These are phyloP conservation scores for Handroanthus guayacan DNA, from an alignment of 257 asterid species.

Conservation along the genomic window DNA sequence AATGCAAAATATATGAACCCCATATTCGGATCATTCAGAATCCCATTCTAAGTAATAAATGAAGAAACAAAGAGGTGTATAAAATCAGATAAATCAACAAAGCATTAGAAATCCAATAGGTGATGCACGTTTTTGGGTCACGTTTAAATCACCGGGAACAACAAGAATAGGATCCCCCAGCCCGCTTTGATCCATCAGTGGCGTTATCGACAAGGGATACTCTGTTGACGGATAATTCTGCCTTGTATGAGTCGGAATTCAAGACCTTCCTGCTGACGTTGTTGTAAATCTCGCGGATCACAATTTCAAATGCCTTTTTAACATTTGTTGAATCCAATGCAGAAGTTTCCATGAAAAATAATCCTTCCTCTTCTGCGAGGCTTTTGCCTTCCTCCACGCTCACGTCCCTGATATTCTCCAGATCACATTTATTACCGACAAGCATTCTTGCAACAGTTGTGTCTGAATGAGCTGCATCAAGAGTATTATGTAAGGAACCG, in stretches of 20 bases:
- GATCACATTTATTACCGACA: constrained; percentile 65
- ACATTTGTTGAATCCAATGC: constrained; percentile 68
- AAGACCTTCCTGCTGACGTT: constrained; percentile 71
- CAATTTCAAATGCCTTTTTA: constrained; percentile 58
- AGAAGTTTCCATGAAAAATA: constrained; percentile 75
- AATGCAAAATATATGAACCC: constrained; percentile 22
- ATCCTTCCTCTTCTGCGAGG: constrained; percentile 68
- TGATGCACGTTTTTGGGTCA: constrained; percentile 12
- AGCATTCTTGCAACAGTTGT: constrained; percentile 67
- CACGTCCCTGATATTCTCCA: constrained; percentile 60
- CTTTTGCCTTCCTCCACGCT: constrained; percentile 66
- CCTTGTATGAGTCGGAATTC: constrained; percentile 71
- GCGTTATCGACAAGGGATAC: constrained; percentile 58
- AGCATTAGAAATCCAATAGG: constrained; percentile 15
- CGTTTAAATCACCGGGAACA: constrained; percentile 55
- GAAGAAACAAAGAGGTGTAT: constrained; percentile 33
- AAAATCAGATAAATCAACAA: constrained; percentile 32
- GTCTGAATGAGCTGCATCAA: constrained; percentile 66
- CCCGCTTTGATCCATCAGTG: constrained; percentile 48
- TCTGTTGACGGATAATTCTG: constrained; percentile 60
- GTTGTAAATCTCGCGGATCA: constrained; percentile 62
- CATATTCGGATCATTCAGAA: constrained; percentile 26
- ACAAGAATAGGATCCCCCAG: constrained; percentile 54
- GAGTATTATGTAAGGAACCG: background rate
- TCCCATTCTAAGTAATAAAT: constrained; percentile 34